Base-by-base conservation (phyloP, 176 grass and related monocot species). In the Oryza meridionalis region DNA sequence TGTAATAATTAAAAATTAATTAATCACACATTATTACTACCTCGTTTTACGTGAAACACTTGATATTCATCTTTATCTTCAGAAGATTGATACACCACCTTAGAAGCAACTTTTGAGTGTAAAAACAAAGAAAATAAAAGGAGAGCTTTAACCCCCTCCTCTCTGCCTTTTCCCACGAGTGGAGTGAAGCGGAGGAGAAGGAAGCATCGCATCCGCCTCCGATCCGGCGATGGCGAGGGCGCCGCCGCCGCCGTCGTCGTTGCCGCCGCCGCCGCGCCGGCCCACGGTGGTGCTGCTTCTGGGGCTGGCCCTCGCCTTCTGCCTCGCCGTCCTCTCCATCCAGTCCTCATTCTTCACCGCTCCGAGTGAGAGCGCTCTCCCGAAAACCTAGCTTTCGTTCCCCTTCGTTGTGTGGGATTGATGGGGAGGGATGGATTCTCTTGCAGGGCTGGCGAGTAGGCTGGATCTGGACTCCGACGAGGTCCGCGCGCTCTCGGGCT, bases 311-410 rank as follows among this genome's bases (percentile, higher is more conserved):
- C 87, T 98, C 49, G 85, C 81, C 47, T 95, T 95, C 93, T 95
- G 91, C 85, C 72, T 91, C 75, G 33, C 87, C 19, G 82, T 95
- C 37, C 87, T 98, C 86, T 91, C 73, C 91, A 93, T 98, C 86
- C 96, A 95, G 84, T 98, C 91, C 46, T 92, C 91, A 2, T 82
- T 87, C 78, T 96, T 95, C 91, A 90, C 93, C 26, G 67, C 70
- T 37, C 73, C 90, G 81, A 47, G 87, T 90, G 43, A 62, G 58
- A 44, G 38, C 47, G 27, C 65, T 55, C 29, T 44, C 42, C 21
- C 22, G 29, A 5, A 45, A 84, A 78, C 76, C 72, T 82, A 81
- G 26, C 45, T 22, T 6, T 25, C 7, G n/a, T 65, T 26, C n/a
- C 16, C 42, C 44, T 73, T 27, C 25, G 15, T 37, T 29, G 4